Evolutionary conservation across 2,329 filamentous ascomycete species (phyloP), one percentile per base, ranked within the genome.

Genomic region (Ceratocystis papillata): DNA sequence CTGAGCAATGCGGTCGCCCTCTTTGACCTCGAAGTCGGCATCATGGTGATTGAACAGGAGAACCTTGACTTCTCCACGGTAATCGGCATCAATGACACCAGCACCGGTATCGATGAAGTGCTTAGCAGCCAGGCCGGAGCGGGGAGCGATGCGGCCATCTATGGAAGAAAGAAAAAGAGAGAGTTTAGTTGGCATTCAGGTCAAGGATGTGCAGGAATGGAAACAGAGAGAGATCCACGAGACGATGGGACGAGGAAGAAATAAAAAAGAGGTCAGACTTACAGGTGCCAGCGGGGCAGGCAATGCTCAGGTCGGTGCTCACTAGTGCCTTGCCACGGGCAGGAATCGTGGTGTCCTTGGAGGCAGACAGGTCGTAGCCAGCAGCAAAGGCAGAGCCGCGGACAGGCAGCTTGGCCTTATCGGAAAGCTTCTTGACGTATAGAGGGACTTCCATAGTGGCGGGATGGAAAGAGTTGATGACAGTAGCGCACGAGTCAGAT

Each of bases 61-160:
- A 30, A 99, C 88, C 80, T 95, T 96, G 72, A 99, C 87, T 71
- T 89, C 89, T 22, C 94, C 94, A 45, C 94, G 84, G 79, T 99
- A 99, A 77, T 99, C 94, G 44, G 93, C 92, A 76, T 99, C 94
- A 72, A 99, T 97, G 70, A 99, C 94, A 65, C 94, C 94, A 0
- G 94, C 94, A 69, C 95, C 91, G 0, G 89, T 94, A 76, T 96
- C 91, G 75, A 99, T 97, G 77, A 92, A 94, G 79, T 97, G 86
- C 79, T 99, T 99, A 68, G 86, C 81, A 1, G 93, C 93, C 45
- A 96, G 86, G 61, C 91, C 91, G n/a, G 89, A 94, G 70, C 92
- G 88, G 8, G 92, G 92, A 2, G 92, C 92, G 65, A 96, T 85
- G 67, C 92, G 87, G 70, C 93, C 93, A 74, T 97, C 90, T 93